Base-by-base conservation (phyloP, 2,329 filamentous ascomycete species). In the Dothistroma pini region DNA sequence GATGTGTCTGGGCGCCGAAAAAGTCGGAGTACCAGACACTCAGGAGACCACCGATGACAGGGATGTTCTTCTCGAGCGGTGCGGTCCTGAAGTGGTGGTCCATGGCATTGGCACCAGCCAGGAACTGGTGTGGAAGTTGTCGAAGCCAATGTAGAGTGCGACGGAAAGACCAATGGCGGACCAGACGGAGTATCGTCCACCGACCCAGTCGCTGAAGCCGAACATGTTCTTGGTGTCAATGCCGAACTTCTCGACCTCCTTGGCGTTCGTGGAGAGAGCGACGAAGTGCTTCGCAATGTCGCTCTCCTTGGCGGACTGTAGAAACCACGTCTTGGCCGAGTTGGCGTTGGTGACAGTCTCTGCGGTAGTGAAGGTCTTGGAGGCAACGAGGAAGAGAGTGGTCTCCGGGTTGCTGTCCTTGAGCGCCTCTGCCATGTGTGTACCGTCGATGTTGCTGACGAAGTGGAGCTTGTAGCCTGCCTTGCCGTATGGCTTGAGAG, bases 171-270 rank as follows among this genome's bases (percentile, higher is more conserved):
- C 95, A 74, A 99, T 99, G 76, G 95, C 95, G 70, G 92, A 96
- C 95, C 95, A 99, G 69, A 99, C 95, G 63, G 92, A 96, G 86
- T 99, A 99, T 63, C 95, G 90, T 60, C 95, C 95, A 76, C 95
- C 95, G 56, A 97, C 93, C 95, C 95, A 99, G 79, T 90, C 96
- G 79, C 93, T 93, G 76, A 99, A 99, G 71, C 92, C 93, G 75
- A 99, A 99, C 95, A 99, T 99, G 85, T 97, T 99, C 85, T 93
- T 93, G 80, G 88, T 89, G 81, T 97, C 93, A 73, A 99, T 99
- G 68, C 95, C 95, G 73, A 99, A 99, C 84, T 97, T 97, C 80
- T 90, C 92, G 64, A 99, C 95, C 81, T 97, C 93, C 57, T 82
- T 77, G 80, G 93, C 90, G 80, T 99, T 99, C 77, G 95, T 99